Base-by-base conservation (phyloP, 2,329 filamentous ascomycete species). In the Cercospora sp. region DNA sequence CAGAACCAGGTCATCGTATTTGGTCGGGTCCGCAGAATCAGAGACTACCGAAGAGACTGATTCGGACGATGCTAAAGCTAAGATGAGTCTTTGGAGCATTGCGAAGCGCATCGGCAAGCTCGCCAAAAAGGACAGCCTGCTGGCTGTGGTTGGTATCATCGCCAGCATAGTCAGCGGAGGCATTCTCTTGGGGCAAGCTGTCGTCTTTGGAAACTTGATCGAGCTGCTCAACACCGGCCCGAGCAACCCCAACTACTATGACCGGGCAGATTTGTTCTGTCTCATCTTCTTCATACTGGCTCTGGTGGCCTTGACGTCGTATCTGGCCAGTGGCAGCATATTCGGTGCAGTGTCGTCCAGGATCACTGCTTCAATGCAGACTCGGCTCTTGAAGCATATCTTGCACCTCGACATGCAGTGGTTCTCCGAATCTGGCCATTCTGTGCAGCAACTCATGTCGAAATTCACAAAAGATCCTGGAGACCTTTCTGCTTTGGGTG, bases 111-210 rank as follows among this genome's bases (percentile, higher is more conserved):
- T 73, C 10, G 65, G 69, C 20, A 57, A 40, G 4, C 68, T 76
- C 42, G 68, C 71, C 55, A 79, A 77, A 26, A 74, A 80, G 8
- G 80, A 84, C 61, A 68, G 74, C 2, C 73, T 76, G 8, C 78
- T 83, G 53, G 79, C 83, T 23, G 64, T 72, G 3, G 53, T 83
- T 5, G 83, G 82, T 5, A 73, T 85, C 3, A 51, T 79, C 48
- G 80, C 81, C 6, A 84, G 83, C 0, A 77, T 83, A 13, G 69
- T 82, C 36, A 84, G 82, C 18, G 84, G 78, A 12, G 80, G 78
- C 3, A 79, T 85, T 36, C 82, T 90, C 45, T 84, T 90, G 28
- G 88, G 88, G 16, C 84, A 89, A 69, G 87, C 86, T 28, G 79
- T 89, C 28, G 84, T 86, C 31, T 87, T 87, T 69, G 85, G 85